These are phyloP conservation scores for Mycena chlorophos DNA, from an alignment of 768 basidiomycete species.

Conservation along the genomic window DNA sequence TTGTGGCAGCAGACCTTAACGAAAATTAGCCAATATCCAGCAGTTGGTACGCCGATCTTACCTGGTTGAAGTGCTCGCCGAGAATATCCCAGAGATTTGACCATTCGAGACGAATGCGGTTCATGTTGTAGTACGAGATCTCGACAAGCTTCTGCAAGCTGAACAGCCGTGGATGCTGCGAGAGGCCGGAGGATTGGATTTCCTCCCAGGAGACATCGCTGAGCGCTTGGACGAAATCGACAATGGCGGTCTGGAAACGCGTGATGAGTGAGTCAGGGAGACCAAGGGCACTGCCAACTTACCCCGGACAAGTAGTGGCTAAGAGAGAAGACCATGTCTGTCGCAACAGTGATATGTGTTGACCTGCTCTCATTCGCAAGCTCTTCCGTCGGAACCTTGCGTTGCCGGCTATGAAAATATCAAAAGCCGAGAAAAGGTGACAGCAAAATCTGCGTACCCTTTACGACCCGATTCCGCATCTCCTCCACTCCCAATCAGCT, in stretches of 20 bases:
- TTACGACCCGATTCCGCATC: conserved; percentile 80
- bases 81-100: conserved; percentile 96
- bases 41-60: conserved; percentile 35
- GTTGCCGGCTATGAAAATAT: conserved; percentile 40
- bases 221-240: conserved; percentile 94
- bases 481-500: conserved; percentile 88
- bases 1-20: conserved; percentile 94
- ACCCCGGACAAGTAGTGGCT: conserved; percentile 95
- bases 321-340: conserved; percentile 98
- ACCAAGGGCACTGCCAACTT: conserved; percentile 42
- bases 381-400: conserved; percentile 83
- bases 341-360: conserved; percentile 96
- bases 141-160: conserved; percentile 97
- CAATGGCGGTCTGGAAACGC: conserved; percentile 78
- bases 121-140: conserved; percentile 99
- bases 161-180: conserved; percentile 92
- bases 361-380: conserved; percentile 96
- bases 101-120: conserved; percentile 96
- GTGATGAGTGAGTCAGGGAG: neutral
- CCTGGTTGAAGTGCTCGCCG: conserved; percentile 98
- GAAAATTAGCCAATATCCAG: conserved; percentile 1
- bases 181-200: conserved; percentile 94
- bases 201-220: conserved; percentile 99
- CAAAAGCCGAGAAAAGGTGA: conserved; percentile 9
- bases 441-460: conserved; percentile 54